Conservation (phyloP, 768 basidiomycete genomes). For the Phylloporus sp. region DNA sequence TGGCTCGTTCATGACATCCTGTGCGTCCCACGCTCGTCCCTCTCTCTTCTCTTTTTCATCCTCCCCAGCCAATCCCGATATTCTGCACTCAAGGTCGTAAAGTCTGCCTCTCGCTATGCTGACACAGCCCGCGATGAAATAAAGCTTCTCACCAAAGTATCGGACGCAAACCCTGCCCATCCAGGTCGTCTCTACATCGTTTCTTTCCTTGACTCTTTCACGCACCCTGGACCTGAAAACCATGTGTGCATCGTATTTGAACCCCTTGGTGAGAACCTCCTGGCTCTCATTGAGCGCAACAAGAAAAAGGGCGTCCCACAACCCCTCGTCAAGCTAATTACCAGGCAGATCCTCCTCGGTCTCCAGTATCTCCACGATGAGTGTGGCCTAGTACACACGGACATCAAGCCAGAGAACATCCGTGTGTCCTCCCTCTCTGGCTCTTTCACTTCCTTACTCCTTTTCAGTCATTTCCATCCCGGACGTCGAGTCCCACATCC, state of each 20-base stretch:
- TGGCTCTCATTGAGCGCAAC: constrained; percentile 69
- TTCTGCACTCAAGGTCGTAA: constrained; percentile 92
- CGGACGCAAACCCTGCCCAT: constrained; percentile 66
- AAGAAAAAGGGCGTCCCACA: constrained; percentile 81
- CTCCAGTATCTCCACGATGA: constrained; percentile 90
- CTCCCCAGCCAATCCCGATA: constrained; percentile 58
- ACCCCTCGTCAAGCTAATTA: constrained; percentile 77
- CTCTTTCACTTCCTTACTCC: constrained; percentile 12
- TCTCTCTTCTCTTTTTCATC: constrained; percentile 13
- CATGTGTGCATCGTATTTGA: constrained; percentile 93
- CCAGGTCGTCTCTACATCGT: constrained; percentile 79
- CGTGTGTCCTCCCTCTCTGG: constrained; percentile 49
- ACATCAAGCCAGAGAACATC: constrained; percentile 94
- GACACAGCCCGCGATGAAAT: constrained; percentile 98
- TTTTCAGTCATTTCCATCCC: constrained; percentile 72
- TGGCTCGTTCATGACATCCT: constrained; percentile 80
- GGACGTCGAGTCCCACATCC: constrained; percentile 71
- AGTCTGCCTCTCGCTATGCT: constrained; percentile 91
- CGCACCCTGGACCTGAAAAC: constrained; percentile 65
- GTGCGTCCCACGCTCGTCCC: constrained; percentile 41
- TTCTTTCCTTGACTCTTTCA: constrained; percentile 87
- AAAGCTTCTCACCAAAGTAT: constrained; percentile 76
- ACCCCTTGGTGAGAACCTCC: constrained; percentile 74
- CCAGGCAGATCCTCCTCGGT: constrained; percentile 82
- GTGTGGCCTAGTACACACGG: constrained; percentile 89